phyloP scores from a whole-genome alignment of 345 rosid species.

The Eucalyptus pauciflora region DNA sequence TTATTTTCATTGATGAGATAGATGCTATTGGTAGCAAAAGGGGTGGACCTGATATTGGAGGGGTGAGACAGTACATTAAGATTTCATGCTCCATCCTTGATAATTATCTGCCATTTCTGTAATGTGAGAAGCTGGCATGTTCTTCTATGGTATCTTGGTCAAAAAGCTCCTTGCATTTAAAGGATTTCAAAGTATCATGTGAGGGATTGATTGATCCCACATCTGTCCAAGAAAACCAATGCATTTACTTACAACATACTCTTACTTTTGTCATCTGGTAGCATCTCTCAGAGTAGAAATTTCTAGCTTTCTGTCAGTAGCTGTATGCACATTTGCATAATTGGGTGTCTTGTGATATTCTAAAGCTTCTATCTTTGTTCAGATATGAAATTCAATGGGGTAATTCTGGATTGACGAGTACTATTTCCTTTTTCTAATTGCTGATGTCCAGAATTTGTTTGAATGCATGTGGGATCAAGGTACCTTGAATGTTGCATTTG shows the following conservation, averaged over 20 bases:
- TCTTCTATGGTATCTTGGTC: neutral
- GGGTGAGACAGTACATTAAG: slow-evolving; percentile 41
- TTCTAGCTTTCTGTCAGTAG: neutral
- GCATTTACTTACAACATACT: neutral
- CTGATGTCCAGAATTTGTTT: neutral
- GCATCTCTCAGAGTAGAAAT: neutral
- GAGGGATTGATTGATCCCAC: neutral
- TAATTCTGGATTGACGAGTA: neutral
- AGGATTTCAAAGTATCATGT: neutral
- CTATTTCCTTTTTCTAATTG: neutral
- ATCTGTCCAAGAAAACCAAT: neutral
- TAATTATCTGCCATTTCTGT: neutral
- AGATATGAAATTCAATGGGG: neutral
- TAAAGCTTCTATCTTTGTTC: neutral
- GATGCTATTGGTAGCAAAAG: slow-evolving; percentile 98
- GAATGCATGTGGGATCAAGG: neutral
- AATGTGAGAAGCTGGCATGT: neutral
- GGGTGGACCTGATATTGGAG: slow-evolving; percentile 97
- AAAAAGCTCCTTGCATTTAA: neutral
- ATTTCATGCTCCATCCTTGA: neutral
- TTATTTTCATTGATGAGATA: slow-evolving; percentile 93
- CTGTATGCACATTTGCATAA: neutral
- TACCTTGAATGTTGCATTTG: neutral
- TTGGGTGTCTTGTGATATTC: neutral
- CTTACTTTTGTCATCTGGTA: neutral